Percentiles rank a stretch among this genome's conserved stretches.
These are phyloP conservation scores for Intubia oerlemansii DNA, from an alignment of 2,329 filamentous ascomycete species.

Conservation along the genomic window DNA sequence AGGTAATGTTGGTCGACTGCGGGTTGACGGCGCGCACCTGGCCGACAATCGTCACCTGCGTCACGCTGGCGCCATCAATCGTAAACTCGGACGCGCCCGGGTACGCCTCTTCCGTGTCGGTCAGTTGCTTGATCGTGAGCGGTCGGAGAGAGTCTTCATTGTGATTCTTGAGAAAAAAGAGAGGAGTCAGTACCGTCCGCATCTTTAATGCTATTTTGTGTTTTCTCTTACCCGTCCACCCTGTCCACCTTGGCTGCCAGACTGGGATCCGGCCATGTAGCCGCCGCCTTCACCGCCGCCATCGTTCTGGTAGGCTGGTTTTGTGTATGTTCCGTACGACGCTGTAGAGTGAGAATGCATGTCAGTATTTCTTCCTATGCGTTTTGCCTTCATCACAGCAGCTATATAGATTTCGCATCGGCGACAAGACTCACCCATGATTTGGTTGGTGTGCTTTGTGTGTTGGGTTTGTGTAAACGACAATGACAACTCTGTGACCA, in stretches of 20 bases:
- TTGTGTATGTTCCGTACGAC: constrained; percentile 28
- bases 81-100: constrained; percentile 49
- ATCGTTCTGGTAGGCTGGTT: constrained; percentile 28
- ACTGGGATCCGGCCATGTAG: constrained; percentile 39
- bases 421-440: no score
- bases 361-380: no score
- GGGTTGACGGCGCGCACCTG: constrained; percentile 72
- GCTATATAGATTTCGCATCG: no score
- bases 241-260: constrained; percentile 29
- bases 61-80: constrained; percentile 56
- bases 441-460: no score
- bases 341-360: constrained; percentile 13
- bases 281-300: constrained; percentile 40
- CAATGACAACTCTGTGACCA: no score
- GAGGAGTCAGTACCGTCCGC: neutral
- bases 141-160: constrained; percentile 76
- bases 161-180: constrained; percentile 25
- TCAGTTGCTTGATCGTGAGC: constrained; percentile 85
- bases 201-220: no score
- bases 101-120: constrained; percentile 60
- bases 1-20: constrained; percentile 82
- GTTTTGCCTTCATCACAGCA: no score
- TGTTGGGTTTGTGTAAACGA: no score
- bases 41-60: constrained; percentile 67
- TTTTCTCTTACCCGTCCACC: no score